Percentiles rank a stretch among this genome's conserved stretches.
phyloP scores from a whole-genome alignment of 495 filamentous ascomycete genomes.

The Glonium stellatum region DNA sequence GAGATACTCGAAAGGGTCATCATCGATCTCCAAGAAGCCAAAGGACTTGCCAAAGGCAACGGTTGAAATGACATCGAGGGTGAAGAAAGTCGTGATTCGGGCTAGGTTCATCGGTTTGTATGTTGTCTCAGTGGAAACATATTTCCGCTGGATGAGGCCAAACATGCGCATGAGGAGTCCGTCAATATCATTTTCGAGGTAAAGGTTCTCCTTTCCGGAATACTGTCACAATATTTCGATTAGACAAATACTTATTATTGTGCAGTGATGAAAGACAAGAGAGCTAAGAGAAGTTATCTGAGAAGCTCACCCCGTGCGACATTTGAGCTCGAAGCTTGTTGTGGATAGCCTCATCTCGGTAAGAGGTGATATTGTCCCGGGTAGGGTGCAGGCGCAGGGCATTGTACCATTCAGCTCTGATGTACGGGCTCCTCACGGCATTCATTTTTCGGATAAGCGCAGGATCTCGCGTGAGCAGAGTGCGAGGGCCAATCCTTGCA shows the following conservation, averaged over 20 bases:
- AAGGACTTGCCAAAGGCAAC: constrained; percentile 49
- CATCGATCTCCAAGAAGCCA: constrained; percentile 37
- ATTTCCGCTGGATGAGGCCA: constrained; percentile 34
- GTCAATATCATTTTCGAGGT: constrained; percentile 44
- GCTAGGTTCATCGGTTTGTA: constrained; percentile 43
- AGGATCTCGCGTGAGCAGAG: constrained; percentile 40
- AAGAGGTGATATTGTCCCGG: constrained; percentile 38
- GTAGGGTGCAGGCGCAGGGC: constrained; percentile 39
- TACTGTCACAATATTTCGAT: constrained; percentile 30
- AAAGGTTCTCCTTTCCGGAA: constrained; percentile 43
- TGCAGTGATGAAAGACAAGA: not conserved
- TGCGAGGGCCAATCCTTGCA: constrained; percentile 40
- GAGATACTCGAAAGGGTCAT: constrained; percentile 31
- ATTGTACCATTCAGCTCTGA: constrained; percentile 40
- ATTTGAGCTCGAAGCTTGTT: constrained; percentile 35
- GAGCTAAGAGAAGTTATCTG: not conserved
- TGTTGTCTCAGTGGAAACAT: constrained; percentile 27
- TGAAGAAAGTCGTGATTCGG: constrained; percentile 42
- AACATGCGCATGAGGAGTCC: constrained; percentile 37
- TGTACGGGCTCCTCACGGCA: constrained; percentile 36
- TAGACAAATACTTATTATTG: not conserved
- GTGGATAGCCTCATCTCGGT: constrained; percentile 37
- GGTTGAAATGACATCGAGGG: constrained; percentile 45
- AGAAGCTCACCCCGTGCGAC: constrained; percentile 27
- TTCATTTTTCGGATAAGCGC: constrained; percentile 38